Percentiles rank a stretch among this genome's conserved stretches.
phyloP scores from a whole-genome alignment of 495 filamentous ascomycete genomes.

The Neurospora sp. region DNA sequence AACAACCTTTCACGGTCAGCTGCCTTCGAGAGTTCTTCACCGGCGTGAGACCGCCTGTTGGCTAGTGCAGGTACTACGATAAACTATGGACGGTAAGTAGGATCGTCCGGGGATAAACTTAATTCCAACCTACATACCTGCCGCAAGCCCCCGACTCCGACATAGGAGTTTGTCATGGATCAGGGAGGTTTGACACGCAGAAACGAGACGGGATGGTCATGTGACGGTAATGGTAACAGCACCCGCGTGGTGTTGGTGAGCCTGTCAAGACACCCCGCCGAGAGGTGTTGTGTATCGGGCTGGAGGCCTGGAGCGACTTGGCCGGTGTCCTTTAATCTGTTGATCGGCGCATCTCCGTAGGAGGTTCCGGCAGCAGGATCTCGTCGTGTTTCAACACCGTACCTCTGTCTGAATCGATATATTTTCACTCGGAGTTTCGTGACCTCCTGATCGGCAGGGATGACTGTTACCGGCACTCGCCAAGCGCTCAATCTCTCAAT shows the following conservation, averaged over 20 bases:
- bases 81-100: neutral
- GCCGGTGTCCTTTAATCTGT: neutral
- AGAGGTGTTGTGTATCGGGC: neutral
- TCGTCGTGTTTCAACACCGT: neutral
- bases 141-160: neutral
- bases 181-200: neutral
- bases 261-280: neutral
- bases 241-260: neutral
- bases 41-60: neutral
- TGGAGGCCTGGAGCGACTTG: neutral
- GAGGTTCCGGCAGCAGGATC: neutral
- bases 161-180: neutral
- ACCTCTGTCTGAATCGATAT: neutral
- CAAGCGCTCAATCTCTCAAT: neutral
- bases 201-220: neutral
- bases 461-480: neutral
- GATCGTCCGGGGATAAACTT: neutral
- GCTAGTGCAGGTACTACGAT: neutral
- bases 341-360: neutral
- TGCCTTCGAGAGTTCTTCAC: neutral
- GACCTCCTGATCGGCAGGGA: neutral
- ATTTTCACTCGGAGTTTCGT: neutral
- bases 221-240: neutral
- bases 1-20: neutral
- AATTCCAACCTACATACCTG: neutral